Conservation (phyloP, 768 basidiomycete genomes). For the Cystobasidium onofrii region DNA sequence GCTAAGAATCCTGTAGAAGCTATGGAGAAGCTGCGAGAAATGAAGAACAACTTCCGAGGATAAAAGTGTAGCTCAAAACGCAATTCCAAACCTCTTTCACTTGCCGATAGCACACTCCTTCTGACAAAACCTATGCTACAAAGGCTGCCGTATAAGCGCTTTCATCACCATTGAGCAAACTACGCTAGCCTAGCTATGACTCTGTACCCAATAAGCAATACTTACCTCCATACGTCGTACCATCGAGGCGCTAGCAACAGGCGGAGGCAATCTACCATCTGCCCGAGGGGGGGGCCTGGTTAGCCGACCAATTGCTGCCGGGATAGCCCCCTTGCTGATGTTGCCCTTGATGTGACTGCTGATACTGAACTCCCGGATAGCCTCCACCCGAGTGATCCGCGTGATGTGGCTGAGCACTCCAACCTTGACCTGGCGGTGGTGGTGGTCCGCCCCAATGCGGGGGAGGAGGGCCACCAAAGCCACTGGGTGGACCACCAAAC, state of each 20-base stretch:
- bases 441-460: neutral
- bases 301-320: neutral
- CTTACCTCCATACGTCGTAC: too few relatives aligned
- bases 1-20: conserved; percentile 53
- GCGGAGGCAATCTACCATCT: conserved; percentile 14
- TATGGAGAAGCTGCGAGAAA: conserved; percentile 66
- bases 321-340: neutral
- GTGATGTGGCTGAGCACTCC: neutral
- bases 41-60: conserved; percentile 76
- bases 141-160: too few relatives aligned
- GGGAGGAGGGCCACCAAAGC: conserved; percentile 23
- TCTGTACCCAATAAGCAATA: too few relatives aligned
- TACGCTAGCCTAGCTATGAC: too few relatives aligned
- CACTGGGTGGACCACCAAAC: neutral
- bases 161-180: too few relatives aligned
- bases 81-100: too few relatives aligned
- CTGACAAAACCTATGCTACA: too few relatives aligned
- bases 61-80: conserved; percentile 42
- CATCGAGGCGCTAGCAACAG: too few relatives aligned
- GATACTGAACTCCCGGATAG: neutral
- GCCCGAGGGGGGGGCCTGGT: conserved; percentile 17
- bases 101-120: too few relatives aligned
- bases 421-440: neutral
- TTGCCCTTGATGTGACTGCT: conserved; percentile 17
- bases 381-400: neutral